Evolutionary conservation across 2,329 filamentous ascomycete species (phyloP).

Genomic region (Teratosphaeria pseudoeucalypti): DNA sequence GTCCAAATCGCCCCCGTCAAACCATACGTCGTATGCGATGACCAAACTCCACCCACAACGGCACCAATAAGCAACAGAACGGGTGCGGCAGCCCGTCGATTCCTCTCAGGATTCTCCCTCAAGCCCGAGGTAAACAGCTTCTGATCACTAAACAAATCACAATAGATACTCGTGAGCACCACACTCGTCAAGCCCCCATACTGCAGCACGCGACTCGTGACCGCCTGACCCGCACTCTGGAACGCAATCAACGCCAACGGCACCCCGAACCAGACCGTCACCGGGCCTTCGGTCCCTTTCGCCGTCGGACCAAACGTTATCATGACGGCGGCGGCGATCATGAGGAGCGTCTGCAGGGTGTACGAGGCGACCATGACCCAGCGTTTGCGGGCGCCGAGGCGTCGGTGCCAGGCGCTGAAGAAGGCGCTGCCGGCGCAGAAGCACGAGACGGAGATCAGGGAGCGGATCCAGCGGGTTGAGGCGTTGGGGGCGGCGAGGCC

Average conservation of each 20-base stretch:
- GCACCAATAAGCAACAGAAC: conserved; percentile 44
- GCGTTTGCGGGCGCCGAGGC: conserved; percentile 49
- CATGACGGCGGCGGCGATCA: conserved; percentile 32
- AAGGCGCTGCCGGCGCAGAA: conserved; percentile 65
- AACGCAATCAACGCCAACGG: conserved; percentile 63
- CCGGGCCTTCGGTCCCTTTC: conserved; percentile 6
- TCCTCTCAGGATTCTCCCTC: conserved; percentile 41
- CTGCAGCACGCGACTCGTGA: conserved; percentile 59
- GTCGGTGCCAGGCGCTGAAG: conserved; percentile 59
- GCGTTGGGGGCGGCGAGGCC: conserved; percentile 47
- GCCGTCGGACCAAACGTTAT: conserved; percentile 27
- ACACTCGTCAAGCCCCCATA: conserved; percentile 66
- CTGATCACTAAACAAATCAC: conserved; percentile 63
- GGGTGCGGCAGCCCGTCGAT: conserved; percentile 42
- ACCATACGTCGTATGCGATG: conserved; percentile 42
- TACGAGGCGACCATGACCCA: conserved; percentile 50
- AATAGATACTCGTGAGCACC: conserved; percentile 72
- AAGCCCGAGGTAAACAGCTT: conserved; percentile 34
- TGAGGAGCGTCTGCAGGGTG: conserved; percentile 31
- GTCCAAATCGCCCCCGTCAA: conserved; percentile 43
- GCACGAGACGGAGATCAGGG: conserved; percentile 55
- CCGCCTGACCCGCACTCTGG: conserved; percentile 67
- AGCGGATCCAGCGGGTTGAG: conserved; percentile 58
- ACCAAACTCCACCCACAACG: conserved; percentile 44
- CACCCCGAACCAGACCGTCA: conserved; percentile 40